Base-by-base conservation (phyloP, 2,329 filamentous ascomycete genomes). In the Knoxdaviesia capensis region DNA sequence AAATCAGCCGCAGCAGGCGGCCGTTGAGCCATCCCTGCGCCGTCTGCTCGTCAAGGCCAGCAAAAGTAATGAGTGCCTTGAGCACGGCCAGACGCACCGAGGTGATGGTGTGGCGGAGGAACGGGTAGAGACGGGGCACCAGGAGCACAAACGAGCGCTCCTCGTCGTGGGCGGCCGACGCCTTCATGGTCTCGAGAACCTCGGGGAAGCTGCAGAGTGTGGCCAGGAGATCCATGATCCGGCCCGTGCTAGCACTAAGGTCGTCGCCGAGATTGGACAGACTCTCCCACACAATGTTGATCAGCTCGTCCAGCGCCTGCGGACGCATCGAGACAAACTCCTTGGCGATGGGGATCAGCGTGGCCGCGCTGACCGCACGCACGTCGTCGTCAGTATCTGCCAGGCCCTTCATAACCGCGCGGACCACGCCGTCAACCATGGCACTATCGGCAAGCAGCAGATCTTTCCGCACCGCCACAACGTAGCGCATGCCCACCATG, bases 201-300 rank as follows among this genome's bases (percentile, higher is more conserved):
- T 94, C 75, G 1, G 83, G 83, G 63, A 94, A 98, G 48, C 86
- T 81, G 62, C 90, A 98, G 2, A 98, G 74, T 46, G 90, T 96
- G 9, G 92, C 90, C 11, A 98, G 69, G 36, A 98, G 71, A 57
- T 98, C 92, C 92, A 98, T 98, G 43, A 98, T 93, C 44, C 86
- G 92, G 39, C 90, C 90, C 7, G 92, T 98, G 56, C 90, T 96
- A 4, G 90, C 90, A 56, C 87, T 96, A 11, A 98, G 68, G 54
- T 98, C 90, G 55, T 98, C 90, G 48, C 88, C 87, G n/a, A 98
- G 66, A 55, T 93, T 92, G 4, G 88, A 93, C 29, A 98, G 66
- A 62, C 90, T 96, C 53, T 93, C 83, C 90, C 90, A 98, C 31
- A 98, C 87, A 45, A 96, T 93, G 54, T 82, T 80, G 57, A 94